phyloP scores from a whole-genome alignment of 2,329 filamentous ascomycete species.

The Rosellinia necatrix region DNA sequence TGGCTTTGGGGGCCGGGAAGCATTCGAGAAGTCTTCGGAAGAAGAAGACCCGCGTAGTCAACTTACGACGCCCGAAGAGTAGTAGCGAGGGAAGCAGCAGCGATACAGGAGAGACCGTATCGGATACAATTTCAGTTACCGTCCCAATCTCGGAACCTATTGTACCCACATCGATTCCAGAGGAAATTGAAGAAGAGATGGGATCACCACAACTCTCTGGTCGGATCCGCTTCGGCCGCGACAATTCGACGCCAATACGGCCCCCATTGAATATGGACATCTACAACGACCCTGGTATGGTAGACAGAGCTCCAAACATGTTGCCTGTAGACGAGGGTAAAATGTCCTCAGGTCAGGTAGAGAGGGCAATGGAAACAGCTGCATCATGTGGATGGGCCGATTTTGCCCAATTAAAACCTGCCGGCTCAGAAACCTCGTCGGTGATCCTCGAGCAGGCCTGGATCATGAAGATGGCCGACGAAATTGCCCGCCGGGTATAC shows the following conservation, averaged over 20 bases:
- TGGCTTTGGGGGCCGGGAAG: constrained; percentile 66
- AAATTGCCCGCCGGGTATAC: constrained; percentile 85
- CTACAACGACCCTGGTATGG: constrained; percentile 36
- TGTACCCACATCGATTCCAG: constrained; percentile 59
- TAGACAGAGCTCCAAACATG: constrained; percentile 24
- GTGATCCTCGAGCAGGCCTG: constrained; percentile 79
- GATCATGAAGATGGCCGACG: constrained; percentile 91
- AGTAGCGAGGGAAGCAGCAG: constrained; percentile 55
- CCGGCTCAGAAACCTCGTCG: constrained; percentile 55
- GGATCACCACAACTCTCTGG: constrained; percentile 32
- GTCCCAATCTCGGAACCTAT: constrained; percentile 66
- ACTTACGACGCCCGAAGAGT: constrained; percentile 69
- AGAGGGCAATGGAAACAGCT: constrained; percentile 34
- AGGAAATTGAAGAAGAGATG: constrained; percentile 60
- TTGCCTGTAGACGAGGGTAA: constrained; percentile 22
- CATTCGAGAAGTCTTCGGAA: constrained; percentile 68
- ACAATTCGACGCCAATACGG: constrained; percentile 39
- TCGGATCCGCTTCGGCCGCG: constrained; percentile 49
- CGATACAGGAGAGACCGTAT: constrained; percentile 55
- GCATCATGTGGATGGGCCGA: constrained; percentile 38
- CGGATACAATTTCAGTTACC: constrained; percentile 59
- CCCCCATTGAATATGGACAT: constrained; percentile 43
- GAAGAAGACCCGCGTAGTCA: constrained; percentile 83
- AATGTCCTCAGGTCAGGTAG: constrained; percentile 27
- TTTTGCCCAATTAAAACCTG: constrained; percentile 40